A percentile compares a stretch with the other conserved stretches of the same genome.
Evolutionary conservation across 129 eudicot species (phyloP).

Genomic region (Lonicera japonica): DNA sequence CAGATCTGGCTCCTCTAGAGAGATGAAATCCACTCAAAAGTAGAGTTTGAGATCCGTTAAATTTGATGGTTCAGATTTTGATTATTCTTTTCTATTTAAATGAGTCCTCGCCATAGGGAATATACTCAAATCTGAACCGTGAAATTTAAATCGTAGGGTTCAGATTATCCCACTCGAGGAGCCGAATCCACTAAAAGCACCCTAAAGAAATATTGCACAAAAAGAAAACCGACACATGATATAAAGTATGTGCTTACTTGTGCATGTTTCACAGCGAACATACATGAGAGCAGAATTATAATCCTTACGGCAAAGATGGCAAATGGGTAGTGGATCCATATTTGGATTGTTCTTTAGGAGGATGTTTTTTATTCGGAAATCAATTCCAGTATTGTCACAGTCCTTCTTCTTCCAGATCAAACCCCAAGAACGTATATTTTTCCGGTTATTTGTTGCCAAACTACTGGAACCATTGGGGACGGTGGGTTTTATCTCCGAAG

Average conservation of each 20-base stretch:
- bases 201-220: background rate
- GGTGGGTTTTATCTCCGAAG: conserved; percentile 26
- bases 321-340: conserved; percentile 23
- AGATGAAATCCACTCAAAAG: too few relatives aligned
- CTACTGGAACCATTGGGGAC: conserved; percentile 18
- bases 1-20: too few relatives aligned
- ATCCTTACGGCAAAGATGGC: conserved; percentile 56
- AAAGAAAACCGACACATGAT: background rate
- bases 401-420: conserved; percentile 62
- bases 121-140: too few relatives aligned
- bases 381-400: conserved; percentile 9
- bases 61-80: too few relatives aligned
- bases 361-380: conserved; percentile 54
- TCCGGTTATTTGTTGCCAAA: conserved; percentile 21
- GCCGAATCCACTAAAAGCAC: too few relatives aligned
- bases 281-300: conserved; percentile 65
- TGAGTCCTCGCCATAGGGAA: too few relatives aligned
- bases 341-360: conserved; percentile 52
- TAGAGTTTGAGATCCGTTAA: too few relatives aligned
- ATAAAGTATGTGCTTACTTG: conserved; percentile 33
- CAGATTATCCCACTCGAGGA: too few relatives aligned
- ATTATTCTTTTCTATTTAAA: too few relatives aligned
- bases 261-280: conserved; percentile 64
- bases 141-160: too few relatives aligned
- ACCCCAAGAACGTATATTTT: conserved; percentile 41